Base-by-base conservation (phyloP, 1,284 basidiomycete genomes). In the Apiotrichum porosum region DNA sequence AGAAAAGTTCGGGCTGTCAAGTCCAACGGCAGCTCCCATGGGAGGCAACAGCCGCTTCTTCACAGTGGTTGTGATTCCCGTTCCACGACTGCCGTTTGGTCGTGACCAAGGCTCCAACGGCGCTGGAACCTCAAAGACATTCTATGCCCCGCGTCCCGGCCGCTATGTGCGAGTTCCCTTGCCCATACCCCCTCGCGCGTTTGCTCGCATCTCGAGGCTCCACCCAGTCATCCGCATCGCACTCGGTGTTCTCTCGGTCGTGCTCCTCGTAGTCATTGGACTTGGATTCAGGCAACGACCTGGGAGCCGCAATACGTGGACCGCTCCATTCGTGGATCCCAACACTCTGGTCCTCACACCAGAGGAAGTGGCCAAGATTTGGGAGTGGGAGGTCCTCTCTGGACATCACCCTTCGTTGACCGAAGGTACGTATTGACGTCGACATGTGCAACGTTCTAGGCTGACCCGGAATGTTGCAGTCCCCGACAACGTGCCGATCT, bases 371-470 rank as follows among this genome's bases (percentile, higher is more conserved):
- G 83, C 84, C 58, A 80, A 83, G 60, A 86, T 97, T 71, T 95
- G 91, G 91, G 78, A 85, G 58, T 95, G 90, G 90, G 91, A 97
- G 73, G 80, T 95, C 47, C 76, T 81, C 36, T 86, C 87, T 58
- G 92, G 92, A 1, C 89, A 94, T 71, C 90, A 91, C 74, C 91
- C 92, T 24, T 23, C 32, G 23, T 28, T 28, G 26, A 28, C 26
- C 6, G 26, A 28, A 28, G 12, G 26, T 28, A 12, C 8, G n/a
- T n/a, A n/a, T n/a, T n/a, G n/a, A n/a, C n/a, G 26, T 28, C 26
- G 26, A 28, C 8, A 28, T 23, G 21, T 2, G 6, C 12, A 37
- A 14, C 12, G 4, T 13, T 14, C 28, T 26, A 30, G 26, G 42
- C 42, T 38, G 40, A 45, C 34, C n/a, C n/a, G n/a, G n/a, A n/a